A percentile compares a stretch with the other conserved stretches of the same genome.
Conservation (phyloP, 1,284 basidiomycete species). For the Laetiporus sulphureus region DNA sequence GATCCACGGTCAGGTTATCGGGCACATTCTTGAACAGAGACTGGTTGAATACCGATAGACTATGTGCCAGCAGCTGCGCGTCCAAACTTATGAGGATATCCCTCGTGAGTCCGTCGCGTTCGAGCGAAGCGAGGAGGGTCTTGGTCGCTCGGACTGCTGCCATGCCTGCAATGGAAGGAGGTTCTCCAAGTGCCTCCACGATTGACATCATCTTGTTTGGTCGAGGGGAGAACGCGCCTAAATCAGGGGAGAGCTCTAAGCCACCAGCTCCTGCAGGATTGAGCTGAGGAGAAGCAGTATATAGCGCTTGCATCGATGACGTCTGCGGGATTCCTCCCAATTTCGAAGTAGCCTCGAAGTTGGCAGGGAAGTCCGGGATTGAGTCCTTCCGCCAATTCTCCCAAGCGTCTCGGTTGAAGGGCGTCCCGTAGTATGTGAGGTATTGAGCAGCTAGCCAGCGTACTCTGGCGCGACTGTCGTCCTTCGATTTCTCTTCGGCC, state of each 20-base stretch:
- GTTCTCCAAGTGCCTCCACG: slow-evolving; percentile 36
- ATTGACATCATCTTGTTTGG: slow-evolving; percentile 43
- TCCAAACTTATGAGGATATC: slow-evolving; percentile 56
- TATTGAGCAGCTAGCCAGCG: slow-evolving; percentile 64
- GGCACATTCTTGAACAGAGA: slow-evolving; percentile 40
- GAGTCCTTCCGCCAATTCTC: slow-evolving; percentile 46
- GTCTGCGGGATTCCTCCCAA: slow-evolving; percentile 34
- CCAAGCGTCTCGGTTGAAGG: slow-evolving; percentile 51
- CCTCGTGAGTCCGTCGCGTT: slow-evolving; percentile 62
- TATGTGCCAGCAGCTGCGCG: slow-evolving; percentile 48
- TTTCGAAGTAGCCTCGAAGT: slow-evolving; percentile 3
- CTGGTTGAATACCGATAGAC: slow-evolving; percentile 54
- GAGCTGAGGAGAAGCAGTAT: slow-evolving; percentile 39
- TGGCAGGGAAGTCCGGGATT: slow-evolving; percentile 35
- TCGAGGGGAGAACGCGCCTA: slow-evolving; percentile 55
- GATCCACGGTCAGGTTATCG: slow-evolving; percentile 41
- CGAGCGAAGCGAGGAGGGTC: slow-evolving; percentile 39
- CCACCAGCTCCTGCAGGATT: slow-evolving; percentile 27
- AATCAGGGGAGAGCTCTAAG: slow-evolving; percentile 34
- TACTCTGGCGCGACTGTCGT: slow-evolving; percentile 38
- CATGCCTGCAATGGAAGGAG: slow-evolving; percentile 3
- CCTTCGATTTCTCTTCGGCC: slow-evolving; percentile 36
- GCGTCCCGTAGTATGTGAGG: slow-evolving; percentile 44
- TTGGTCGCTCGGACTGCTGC: slow-evolving; percentile 4
- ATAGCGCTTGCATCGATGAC: slow-evolving; percentile 46